Evolutionary conservation across 2,329 filamentous ascomycete genomes (phyloP).

Genomic region (Trichoderma atrobrunneum): DNA sequence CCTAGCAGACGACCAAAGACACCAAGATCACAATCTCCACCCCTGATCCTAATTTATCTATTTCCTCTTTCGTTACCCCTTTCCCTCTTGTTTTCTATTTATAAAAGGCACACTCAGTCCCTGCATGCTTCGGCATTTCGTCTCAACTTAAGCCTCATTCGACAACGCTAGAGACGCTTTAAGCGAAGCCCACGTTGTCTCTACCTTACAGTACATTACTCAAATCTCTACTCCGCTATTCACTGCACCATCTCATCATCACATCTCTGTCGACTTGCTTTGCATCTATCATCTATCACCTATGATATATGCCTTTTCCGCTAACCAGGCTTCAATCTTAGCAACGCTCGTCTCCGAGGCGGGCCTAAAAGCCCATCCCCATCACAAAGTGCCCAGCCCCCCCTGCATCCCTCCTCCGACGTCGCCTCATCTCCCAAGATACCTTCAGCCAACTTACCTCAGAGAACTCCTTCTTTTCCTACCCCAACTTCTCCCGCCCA

Average conservation of each 20-base stretch:
- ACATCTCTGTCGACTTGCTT: not conserved
- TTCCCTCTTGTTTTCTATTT: constrained; percentile 1
- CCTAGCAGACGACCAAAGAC: not conserved
- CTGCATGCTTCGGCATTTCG: not conserved
- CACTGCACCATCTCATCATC: not conserved
- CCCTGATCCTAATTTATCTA: constrained; percentile 1
- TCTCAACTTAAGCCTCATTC: constrained; percentile 9
- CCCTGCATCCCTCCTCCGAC: constrained; percentile 45
- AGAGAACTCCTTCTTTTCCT: constrained; percentile 59
- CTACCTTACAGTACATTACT: not conserved
- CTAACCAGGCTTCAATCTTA: constrained; percentile 27
- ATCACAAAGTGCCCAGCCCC: constrained; percentile 43
- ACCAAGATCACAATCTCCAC: not conserved
- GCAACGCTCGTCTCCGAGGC: constrained; percentile 59
- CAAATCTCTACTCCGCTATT: not conserved
- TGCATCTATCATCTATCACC: not conserved
- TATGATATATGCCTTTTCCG: not conserved
- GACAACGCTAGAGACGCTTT: not conserved
- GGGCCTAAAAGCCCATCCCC: constrained; percentile 52
- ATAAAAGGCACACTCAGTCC: constrained; percentile 4
- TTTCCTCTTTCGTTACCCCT: constrained; percentile 12
- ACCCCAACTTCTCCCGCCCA: constrained; percentile 63
- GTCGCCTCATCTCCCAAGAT: constrained; percentile 13
- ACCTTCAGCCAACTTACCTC: constrained; percentile 48
- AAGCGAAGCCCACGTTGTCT: not conserved